phyloP scores from a whole-genome alignment of 371 early-diverging fungal species.

The Mucor irregularis region DNA sequence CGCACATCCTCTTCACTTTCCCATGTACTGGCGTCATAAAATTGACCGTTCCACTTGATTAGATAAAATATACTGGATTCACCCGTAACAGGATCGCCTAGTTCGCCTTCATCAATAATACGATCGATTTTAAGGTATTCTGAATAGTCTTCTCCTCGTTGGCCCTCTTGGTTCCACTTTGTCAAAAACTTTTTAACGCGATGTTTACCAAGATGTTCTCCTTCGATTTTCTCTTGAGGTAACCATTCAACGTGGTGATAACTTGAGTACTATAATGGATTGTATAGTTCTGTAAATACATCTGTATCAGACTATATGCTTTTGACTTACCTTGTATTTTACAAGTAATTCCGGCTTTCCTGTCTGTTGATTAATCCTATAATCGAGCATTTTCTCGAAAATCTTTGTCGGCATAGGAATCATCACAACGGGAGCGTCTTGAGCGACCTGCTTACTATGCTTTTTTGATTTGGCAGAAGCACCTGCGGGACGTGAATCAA shows the following conservation, averaged over 20 bases:
- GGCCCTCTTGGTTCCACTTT: conserved; percentile 58
- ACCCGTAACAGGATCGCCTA: conserved; percentile 52
- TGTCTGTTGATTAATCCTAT: conserved; percentile 45
- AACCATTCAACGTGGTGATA: conserved; percentile 90
- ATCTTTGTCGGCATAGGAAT: conserved; percentile 74
- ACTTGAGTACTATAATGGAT: conserved; percentile 62
- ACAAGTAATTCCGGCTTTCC: conserved; percentile 55
- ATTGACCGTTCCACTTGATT: conserved; percentile 90
- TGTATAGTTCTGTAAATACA: too few species aligned
- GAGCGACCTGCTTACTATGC: conserved; percentile 6
- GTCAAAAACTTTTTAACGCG: conserved; percentile 79
- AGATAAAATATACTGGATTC: conserved; percentile 71
- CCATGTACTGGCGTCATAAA: conserved; percentile 92
- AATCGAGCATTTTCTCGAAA: conserved; percentile 72
- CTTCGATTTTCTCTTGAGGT: conserved; percentile 60
- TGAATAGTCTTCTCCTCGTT: conserved; percentile 56
- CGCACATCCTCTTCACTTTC: conserved; percentile 74
- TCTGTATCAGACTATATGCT: too few species aligned
- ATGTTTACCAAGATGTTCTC: conserved; percentile 73
- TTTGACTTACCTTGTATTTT: too few species aligned
- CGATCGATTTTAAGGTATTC: conserved; percentile 73
- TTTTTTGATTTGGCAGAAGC: conserved; percentile 5
- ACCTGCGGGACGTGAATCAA: conserved; percentile 31
- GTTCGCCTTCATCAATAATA: conserved; percentile 84
- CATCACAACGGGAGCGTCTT: conserved; percentile 56